phyloP scores from a whole-genome alignment of 2,329 filamentous ascomycete species.

The Aspergillus flavus region DNA sequence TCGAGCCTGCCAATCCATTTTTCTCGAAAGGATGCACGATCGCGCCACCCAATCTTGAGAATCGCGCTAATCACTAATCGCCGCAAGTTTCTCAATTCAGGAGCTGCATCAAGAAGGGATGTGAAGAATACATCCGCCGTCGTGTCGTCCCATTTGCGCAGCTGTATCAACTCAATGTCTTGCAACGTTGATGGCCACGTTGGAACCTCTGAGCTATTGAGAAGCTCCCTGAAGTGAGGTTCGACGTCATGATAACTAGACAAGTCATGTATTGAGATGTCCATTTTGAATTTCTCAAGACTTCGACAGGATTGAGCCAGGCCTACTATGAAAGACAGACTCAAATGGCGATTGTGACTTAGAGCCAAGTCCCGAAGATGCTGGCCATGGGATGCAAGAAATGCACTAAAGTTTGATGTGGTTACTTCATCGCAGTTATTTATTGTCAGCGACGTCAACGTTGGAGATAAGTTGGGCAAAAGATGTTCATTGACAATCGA shows the following conservation, averaged over 20 bases:
- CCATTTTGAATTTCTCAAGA: conserved; percentile 72
- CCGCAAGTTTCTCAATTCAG: conserved; percentile 67
- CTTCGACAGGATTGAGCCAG: conserved; percentile 70
- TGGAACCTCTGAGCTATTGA: conserved; percentile 63
- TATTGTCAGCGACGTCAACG: conserved; percentile 69
- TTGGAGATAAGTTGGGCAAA: conserved; percentile 68
- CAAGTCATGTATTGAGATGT: conserved; percentile 75
- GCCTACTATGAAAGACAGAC: conserved; percentile 70
- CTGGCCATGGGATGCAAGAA: conserved; percentile 67
- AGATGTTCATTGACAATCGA: conserved; percentile 69
- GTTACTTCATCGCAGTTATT: conserved; percentile 77
- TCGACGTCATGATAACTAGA: conserved; percentile 70
- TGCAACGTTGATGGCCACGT: conserved; percentile 76
- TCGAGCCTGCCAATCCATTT: conserved; percentile 74
- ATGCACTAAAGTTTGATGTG: conserved; percentile 66
- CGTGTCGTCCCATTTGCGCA: conserved; percentile 72
- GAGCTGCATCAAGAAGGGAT: conserved; percentile 73
- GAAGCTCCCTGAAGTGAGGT: conserved; percentile 70
- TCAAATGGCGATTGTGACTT: conserved; percentile 77
- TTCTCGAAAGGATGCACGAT: conserved; percentile 76
- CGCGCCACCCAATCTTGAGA: conserved; percentile 76
- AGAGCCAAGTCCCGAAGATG: conserved; percentile 70
- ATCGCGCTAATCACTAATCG: conserved; percentile 74
- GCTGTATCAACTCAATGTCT: conserved; percentile 72
- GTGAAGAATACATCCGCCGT: conserved; percentile 77